A percentile compares a stretch with the other conserved stretches of the same genome.
Conservation (phyloP, 1,284 basidiomycete genomes). For the Tylopilus orsonianus region DNA sequence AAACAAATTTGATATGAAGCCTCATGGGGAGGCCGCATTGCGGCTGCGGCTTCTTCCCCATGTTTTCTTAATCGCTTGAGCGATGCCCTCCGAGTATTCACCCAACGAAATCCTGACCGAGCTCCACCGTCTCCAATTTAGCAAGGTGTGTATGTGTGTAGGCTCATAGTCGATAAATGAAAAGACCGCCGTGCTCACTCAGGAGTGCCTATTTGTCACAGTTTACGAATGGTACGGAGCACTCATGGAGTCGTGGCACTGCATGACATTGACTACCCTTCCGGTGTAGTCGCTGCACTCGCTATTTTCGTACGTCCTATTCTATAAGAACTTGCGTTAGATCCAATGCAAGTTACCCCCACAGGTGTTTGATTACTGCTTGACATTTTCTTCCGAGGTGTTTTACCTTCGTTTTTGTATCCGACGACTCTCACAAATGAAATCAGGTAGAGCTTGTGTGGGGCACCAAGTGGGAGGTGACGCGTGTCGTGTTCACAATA, state of each 20-base stretch:
- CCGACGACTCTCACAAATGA: slow-evolving; percentile 1
- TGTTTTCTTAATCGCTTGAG: background rate
- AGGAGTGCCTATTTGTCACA: slow-evolving; percentile 1
- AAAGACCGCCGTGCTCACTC: background rate
- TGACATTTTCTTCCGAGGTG: slow-evolving; percentile 26
- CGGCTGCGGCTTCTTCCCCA: background rate
- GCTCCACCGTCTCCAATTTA: slow-evolving; percentile 19
- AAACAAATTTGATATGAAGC: too few relatives aligned
- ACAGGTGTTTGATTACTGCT: slow-evolving; percentile 22
- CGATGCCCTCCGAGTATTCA: slow-evolving; percentile 10
- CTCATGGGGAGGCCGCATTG: too few relatives aligned
- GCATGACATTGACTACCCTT: background rate
- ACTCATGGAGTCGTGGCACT: background rate
- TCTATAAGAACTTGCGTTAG: background rate
- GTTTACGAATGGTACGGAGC: slow-evolving; percentile 27
- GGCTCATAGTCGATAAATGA: too few relatives aligned
- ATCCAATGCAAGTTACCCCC: background rate
- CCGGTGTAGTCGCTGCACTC: slow-evolving; percentile 23
- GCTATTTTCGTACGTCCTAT: slow-evolving; percentile 19
- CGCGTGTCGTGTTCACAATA: slow-evolving; percentile 28
- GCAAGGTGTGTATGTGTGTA: slow-evolving; percentile 18
- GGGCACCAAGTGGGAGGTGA: slow-evolving; percentile 24
- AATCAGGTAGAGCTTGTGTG: slow-evolving; percentile 25
- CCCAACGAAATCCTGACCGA: slow-evolving; percentile 3
- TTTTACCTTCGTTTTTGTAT: background rate